These are phyloP conservation scores for Myxozyma kluyveri DNA, from an alignment of 805 yeast genomes.

Conservation along the genomic window DNA sequence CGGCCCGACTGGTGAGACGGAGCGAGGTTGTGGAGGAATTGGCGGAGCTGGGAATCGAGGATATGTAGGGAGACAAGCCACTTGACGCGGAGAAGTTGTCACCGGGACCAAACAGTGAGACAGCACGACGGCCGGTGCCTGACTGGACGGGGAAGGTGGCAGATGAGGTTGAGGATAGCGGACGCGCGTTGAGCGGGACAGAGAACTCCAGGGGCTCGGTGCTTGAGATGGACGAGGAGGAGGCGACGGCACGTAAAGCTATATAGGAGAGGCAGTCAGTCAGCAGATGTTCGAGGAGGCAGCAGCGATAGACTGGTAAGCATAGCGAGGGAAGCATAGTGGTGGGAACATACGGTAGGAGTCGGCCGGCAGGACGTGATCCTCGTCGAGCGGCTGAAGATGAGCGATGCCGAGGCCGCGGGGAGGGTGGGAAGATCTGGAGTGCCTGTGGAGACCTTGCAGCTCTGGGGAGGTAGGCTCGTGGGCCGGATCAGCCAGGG, in stretches of 20 bases:
- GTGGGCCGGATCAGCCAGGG: constrained; percentile 3
- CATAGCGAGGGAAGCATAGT: no score
- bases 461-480: not conserved
- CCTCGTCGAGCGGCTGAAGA: no score
- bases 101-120: constrained; percentile 14
- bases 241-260: not conserved
- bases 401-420: no score
- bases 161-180: constrained; percentile 2
- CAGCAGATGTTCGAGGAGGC: no score
- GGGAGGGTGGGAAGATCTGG: not conserved
- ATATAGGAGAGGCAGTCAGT: not conserved
- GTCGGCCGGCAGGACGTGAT: no score
- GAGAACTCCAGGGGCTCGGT: no score
- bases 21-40: not conserved
- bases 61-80: not conserved
- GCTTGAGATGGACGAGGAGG: not conserved
- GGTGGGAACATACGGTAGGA: no score
- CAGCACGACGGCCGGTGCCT: constrained; percentile 17
- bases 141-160: constrained; percentile 1
- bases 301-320: no score
- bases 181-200: not conserved
- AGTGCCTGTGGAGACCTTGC: not conserved
- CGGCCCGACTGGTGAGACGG: no score
- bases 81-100: constrained; percentile 7
- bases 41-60: not conserved